Conservation (phyloP, 495 filamentous ascomycete genomes). For the Penicillium cosmopolitanum region DNA sequence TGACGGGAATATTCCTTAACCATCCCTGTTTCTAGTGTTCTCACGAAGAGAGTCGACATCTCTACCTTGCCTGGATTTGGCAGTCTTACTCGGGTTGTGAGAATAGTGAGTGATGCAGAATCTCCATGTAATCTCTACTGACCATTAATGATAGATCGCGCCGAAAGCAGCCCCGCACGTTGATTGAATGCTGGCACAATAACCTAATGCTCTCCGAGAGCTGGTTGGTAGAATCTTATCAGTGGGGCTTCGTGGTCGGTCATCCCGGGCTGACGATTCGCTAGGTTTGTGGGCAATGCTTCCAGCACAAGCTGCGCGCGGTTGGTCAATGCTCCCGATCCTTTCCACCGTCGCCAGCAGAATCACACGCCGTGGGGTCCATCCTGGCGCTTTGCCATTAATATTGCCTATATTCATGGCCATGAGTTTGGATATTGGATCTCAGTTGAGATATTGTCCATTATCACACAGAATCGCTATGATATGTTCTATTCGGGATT, state of each 20-base stretch:
- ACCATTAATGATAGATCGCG: not conserved
- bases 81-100: not conserved
- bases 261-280: no score
- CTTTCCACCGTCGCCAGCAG: not conserved
- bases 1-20: not conserved
- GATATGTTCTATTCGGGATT: no score
- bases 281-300: no score
- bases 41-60: not conserved
- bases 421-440: not conserved
- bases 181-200: not conserved
- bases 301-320: no score
- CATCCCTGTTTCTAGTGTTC: not conserved
- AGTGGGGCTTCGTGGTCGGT: no score
- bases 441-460: not conserved
- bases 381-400: not conserved
- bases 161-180: not conserved
- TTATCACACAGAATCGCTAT: not conserved
- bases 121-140: not conserved
- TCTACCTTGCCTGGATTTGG: not conserved
- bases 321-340: not conserved
- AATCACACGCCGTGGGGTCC: not conserved
- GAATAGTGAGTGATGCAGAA: not conserved
- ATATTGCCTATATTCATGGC: not conserved
- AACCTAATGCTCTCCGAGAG: not conserved
- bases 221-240: no score